Evolutionary conservation across 2,329 filamentous ascomycete species (phyloP).

Genomic region (Malbranchea zuffiana): DNA sequence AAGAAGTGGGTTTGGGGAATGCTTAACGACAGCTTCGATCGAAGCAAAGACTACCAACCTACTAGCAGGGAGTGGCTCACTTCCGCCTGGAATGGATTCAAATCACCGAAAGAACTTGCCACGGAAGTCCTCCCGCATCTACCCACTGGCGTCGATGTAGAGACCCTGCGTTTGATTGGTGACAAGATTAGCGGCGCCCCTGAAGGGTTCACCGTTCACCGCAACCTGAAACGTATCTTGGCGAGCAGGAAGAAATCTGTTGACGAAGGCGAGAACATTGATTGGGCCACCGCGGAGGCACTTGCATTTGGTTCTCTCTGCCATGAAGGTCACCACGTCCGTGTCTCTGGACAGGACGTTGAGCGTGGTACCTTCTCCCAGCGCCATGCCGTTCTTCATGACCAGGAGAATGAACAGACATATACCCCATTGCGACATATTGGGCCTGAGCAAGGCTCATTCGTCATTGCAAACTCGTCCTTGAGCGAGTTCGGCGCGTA

Average conservation of each 20-base stretch:
- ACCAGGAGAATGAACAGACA: constrained; percentile 86
- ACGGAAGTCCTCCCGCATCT: constrained; percentile 88
- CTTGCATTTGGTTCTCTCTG: constrained; percentile 87
- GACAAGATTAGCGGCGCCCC: constrained; percentile 66
- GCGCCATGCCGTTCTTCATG: constrained; percentile 91
- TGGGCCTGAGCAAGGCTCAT: constrained; percentile 82
- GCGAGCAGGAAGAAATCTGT: constrained; percentile 83
- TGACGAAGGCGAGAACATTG: constrained; percentile 82
- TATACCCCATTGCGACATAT: constrained; percentile 88
- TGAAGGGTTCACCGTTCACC: constrained; percentile 79
- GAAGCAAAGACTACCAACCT: constrained; percentile 94
- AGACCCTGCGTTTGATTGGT: constrained; percentile 70
- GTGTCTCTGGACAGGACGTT: constrained; percentile 96
- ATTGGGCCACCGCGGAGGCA: constrained; percentile 95
- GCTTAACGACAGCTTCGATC: constrained; percentile 93
- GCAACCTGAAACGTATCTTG: constrained; percentile 95
- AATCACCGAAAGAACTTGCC: constrained; percentile 93
- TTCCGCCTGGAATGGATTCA: constrained; percentile 98
- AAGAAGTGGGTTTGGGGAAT: constrained; percentile 99
- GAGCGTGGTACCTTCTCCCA: constrained; percentile 99
- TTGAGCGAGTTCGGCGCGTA: constrained; percentile 58
- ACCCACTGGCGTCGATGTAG: constrained; percentile 65
- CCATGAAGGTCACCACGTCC: constrained; percentile 88
- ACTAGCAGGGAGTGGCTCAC: constrained; percentile 97
- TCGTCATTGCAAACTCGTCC: constrained; percentile 95